Conservation (phyloP, 257 asterid species). For the Paulownia fortunei region DNA sequence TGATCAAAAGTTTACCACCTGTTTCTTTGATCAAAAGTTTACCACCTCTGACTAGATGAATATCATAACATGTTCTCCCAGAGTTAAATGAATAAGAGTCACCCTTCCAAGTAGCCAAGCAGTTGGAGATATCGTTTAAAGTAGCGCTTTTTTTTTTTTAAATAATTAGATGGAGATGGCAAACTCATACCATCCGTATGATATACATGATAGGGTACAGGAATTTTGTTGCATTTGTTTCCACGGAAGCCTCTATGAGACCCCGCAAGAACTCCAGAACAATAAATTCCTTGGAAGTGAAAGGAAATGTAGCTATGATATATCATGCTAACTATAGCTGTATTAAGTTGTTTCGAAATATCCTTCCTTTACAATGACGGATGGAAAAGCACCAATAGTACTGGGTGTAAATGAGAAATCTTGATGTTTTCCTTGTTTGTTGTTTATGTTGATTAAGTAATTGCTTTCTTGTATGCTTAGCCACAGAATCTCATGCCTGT, state of each 20-base stretch:
- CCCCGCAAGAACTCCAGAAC: not conserved
- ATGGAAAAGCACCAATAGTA: not conserved
- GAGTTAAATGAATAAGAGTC: too few species aligned
- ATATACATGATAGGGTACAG: not conserved
- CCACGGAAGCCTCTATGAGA: not conserved
- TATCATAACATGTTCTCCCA: too few species aligned
- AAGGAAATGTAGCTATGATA: not conserved
- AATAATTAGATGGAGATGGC: too few species aligned
- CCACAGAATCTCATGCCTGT: conserved; percentile 9
- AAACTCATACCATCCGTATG: not conserved
- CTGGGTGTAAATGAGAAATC: conserved; percentile 9
- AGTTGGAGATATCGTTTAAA: not conserved
- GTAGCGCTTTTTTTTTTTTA: too few species aligned
- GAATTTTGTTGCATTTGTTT: not conserved
- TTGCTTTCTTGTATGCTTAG: conserved; percentile 13
- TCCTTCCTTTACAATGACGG: not conserved
- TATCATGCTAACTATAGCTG: not conserved
- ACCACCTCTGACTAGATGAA: too few species aligned
- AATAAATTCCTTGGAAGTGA: not conserved
- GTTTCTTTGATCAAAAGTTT: too few species aligned
- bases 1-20: too few species aligned
- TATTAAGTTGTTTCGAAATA: not conserved
- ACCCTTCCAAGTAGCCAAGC: not conserved
- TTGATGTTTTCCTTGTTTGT: conserved; percentile 7
- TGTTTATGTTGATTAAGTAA: conserved; percentile 2